Conservation (phyloP, 495 filamentous ascomycete species). For the Podospora pseudopauciseta region DNA sequence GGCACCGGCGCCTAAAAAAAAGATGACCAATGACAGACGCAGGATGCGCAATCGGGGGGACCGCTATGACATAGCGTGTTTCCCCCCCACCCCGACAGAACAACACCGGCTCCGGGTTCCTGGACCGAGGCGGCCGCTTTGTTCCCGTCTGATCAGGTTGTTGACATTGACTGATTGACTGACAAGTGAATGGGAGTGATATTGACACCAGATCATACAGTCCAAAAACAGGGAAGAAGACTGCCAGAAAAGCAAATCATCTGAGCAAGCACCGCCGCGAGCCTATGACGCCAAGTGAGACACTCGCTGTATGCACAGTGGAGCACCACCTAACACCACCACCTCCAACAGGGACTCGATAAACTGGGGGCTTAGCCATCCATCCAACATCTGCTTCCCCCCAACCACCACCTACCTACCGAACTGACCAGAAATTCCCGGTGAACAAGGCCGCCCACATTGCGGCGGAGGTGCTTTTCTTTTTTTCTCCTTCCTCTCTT, state of each 20-base stretch:
- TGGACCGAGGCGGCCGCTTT: background rate
- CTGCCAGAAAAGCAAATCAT: background rate
- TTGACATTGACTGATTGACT: background rate
- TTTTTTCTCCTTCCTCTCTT: background rate
- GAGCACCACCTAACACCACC: background rate
- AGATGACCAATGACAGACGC: slow-evolving; percentile 7
- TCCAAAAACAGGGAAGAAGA: background rate
- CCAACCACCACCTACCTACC: background rate
- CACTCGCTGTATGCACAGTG: slow-evolving; percentile 14
- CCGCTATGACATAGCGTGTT: slow-evolving; percentile 8
- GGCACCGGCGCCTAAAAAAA: slow-evolving; percentile 9
- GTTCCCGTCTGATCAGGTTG: background rate
- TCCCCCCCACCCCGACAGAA: background rate
- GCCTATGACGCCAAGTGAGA: slow-evolving; percentile 9
- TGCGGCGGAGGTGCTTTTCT: background rate
- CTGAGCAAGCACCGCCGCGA: slow-evolving; percentile 1
- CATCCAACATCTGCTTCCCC: background rate
- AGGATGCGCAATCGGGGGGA: background rate
- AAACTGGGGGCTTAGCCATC: slow-evolving; percentile 2
- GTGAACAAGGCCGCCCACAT: background rate
- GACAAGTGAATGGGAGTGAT: background rate
- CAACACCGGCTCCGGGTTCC: background rate
- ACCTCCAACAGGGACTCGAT: background rate
- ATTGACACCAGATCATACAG: background rate
- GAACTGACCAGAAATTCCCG: no score